Conservation (phyloP, 176 grass and related monocot genomes). For the Lolium multiflorum region DNA sequence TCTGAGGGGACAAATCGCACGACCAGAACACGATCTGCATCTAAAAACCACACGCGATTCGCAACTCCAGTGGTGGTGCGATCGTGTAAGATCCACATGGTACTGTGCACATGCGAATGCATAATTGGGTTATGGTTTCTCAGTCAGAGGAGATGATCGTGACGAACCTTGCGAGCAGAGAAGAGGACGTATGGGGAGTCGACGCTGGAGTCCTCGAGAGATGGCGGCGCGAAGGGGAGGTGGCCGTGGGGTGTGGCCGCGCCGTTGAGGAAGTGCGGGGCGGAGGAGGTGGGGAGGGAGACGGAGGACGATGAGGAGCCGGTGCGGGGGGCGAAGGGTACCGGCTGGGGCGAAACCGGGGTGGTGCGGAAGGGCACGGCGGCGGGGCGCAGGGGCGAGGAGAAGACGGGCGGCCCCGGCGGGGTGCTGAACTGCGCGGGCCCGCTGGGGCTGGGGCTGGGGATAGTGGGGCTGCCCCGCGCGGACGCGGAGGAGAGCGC, state of each 20-base stretch:
- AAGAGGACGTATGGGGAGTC: slow-evolving; percentile 88
- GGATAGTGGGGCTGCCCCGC: slow-evolving; percentile 37
- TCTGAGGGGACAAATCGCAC: slow-evolving; percentile 22
- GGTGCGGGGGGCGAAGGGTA: slow-evolving; percentile 48
- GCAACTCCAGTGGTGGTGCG: background rate
- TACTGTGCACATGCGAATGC: background rate
- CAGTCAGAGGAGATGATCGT: background rate
- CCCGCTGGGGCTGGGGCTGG: slow-evolving; percentile 28
- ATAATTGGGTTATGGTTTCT: background rate
- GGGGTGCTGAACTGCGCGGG: slow-evolving; percentile 80
- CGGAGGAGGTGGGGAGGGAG: slow-evolving; percentile 69
- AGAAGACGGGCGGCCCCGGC: slow-evolving; percentile 86
- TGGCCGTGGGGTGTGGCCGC: slow-evolving; percentile 44
- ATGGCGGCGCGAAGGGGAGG: slow-evolving; percentile 37
- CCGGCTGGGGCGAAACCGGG: slow-evolving; percentile 62
- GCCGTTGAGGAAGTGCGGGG: slow-evolving; percentile 69
- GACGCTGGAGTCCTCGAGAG: slow-evolving; percentile 58
- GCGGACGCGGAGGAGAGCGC: slow-evolving; percentile 34
- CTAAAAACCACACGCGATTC: background rate
- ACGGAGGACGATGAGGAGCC: slow-evolving; percentile 43
- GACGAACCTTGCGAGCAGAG: slow-evolving; percentile 87
- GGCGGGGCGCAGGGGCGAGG: slow-evolving; percentile 76
- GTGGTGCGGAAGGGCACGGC: slow-evolving; percentile 78
- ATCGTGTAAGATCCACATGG: slow-evolving; percentile 28
- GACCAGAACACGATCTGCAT: slow-evolving; percentile 3